Conservation (phyloP, 2,329 filamentous ascomycete genomes). For the Beauveria asiatica region DNA sequence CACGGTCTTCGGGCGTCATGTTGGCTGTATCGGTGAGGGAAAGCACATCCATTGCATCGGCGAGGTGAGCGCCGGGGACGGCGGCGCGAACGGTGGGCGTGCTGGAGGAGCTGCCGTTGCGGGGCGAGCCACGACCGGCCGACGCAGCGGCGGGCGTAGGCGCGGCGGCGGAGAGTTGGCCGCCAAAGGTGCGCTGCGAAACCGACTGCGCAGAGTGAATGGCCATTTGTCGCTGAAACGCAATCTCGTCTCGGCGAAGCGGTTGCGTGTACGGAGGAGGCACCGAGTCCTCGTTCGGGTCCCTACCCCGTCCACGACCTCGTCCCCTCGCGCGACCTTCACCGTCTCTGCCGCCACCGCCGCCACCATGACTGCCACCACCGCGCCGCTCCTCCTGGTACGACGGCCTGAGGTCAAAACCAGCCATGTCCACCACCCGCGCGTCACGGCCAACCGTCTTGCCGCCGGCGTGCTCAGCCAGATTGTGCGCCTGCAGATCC, state of each 20-base stretch:
- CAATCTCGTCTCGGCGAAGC: conserved; percentile 75
- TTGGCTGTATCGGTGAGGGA: conserved; percentile 41
- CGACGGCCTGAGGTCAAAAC: conserved; percentile 69
- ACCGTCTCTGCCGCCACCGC: conserved; percentile 28
- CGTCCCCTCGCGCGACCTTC: conserved; percentile 30
- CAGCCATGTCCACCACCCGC: conserved; percentile 75
- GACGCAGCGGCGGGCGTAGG: conserved; percentile 16
- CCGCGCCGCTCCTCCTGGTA: conserved; percentile 56
- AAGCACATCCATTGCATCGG: conserved; percentile 40
- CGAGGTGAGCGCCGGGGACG: conserved; percentile 12
- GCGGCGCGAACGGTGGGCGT: conserved; percentile 16
- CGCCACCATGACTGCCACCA: conserved; percentile 32
- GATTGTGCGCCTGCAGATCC: conserved; percentile 87
- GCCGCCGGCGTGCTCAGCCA: conserved; percentile 74
- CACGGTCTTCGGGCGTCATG: conserved; percentile 69
- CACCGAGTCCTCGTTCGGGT: conserved; percentile 77
- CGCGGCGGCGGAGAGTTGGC: conserved; percentile 55
- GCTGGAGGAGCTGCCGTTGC: conserved; percentile 15
- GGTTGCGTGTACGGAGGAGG: conserved; percentile 72
- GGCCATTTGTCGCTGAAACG: conserved; percentile 85
- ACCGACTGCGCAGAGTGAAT: conserved; percentile 82
- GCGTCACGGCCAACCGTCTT: conserved; percentile 81
- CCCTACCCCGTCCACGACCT: conserved; percentile 55
- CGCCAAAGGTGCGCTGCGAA: conserved; percentile 73
- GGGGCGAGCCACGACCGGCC: conserved; percentile 13